Evolutionary conservation across 495 filamentous ascomycete species (phyloP), one percentile per base, ranked within the genome.

Genomic region (Tuber indicum): DNA sequence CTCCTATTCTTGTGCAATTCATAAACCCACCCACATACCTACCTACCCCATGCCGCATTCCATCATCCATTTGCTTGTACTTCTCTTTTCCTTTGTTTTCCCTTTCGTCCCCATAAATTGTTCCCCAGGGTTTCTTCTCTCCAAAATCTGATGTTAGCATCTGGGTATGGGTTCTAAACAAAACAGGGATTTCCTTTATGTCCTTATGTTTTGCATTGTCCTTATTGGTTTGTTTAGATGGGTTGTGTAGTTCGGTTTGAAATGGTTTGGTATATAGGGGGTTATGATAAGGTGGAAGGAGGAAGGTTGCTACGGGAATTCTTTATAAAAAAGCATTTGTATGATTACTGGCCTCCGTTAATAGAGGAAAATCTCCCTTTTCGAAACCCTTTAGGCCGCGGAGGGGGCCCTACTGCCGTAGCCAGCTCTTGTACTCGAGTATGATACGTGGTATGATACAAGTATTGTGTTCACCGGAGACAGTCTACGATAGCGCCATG

Each of bases 331-430:
- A 49, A 26, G 12, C 32, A 66, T 36, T 36, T 66, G 58, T 36
- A 19, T 66, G 58, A 66, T 66, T 66, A 36, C 32, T 14, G 12
- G 58, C 52, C 52, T 62, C 52, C 2, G 12, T 36, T 19, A 32
- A 66, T 66, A 66, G 58, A 66, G 58, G 58, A 36, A 66, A 66
- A 62, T 66, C 58, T 36, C 58, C 52, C 52, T 32, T 62, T n/a
- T 26, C 19, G 47, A 49, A 49, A 23, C 21, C 17, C 0, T 21
- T 49, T 23, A 21, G 47, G 19, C 8, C 21, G 47, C 19, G 47
- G 23, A n/a, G 52, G 1, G 52, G 23, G 52, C n/a, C 49, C 7
- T 9, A 58, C 10, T 58, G 10, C 49, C n/a, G 26, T 14, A n/a
- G 23, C 52, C 23, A 62, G n/a, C 26, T 32, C 10, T 58, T 16